Conservation (phyloP, 352 stramenopile genomes). For the Phytophthora litchii region DNA sequence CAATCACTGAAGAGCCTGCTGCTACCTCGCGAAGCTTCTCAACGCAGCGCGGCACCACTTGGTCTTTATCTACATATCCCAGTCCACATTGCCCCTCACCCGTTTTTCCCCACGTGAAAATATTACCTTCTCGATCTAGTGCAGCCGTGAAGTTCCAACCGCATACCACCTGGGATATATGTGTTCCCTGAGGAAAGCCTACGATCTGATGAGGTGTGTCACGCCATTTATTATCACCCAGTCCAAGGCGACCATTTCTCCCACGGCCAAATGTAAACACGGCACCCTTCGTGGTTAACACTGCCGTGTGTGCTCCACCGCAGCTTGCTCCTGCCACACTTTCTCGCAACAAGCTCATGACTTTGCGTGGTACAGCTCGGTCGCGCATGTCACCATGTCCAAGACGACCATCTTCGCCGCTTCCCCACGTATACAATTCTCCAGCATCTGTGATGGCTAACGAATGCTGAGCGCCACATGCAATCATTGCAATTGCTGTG, state of each 20-base stretch:
- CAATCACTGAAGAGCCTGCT: constrained; percentile 42
- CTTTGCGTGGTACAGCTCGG: constrained; percentile 72
- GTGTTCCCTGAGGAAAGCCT: constrained; percentile 42
- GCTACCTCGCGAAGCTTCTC: constrained; percentile 47
- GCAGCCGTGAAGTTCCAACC: constrained; percentile 87
- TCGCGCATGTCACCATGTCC: constrained; percentile 86
- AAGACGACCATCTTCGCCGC: constrained; percentile 78
- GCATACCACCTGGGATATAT: constrained; percentile 62
- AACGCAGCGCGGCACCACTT: constrained; percentile 63
- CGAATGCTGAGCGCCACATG: constrained; percentile 81
- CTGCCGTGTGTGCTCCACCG: constrained; percentile 77
- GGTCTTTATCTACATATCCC: constrained; percentile 80
- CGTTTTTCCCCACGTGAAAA: constrained; percentile 90
- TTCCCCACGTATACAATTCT: constrained; percentile 85
- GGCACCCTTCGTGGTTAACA: constrained; percentile 59
- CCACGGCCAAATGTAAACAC: constrained; percentile 81
- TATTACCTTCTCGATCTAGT: constrained; percentile 46
- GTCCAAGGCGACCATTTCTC: constrained; percentile 71
- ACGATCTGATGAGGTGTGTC: constrained; percentile 70
- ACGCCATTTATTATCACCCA: constrained; percentile 79
- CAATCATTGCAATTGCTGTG: constrained; percentile 61
- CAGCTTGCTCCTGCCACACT: constrained; percentile 75
- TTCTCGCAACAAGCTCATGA: constrained; percentile 78
- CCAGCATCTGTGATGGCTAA: constrained; percentile 69
- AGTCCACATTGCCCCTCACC: constrained; percentile 88